Base-by-base conservation (phyloP, 148 eudicot species). In the Rhododendron molle region DNA sequence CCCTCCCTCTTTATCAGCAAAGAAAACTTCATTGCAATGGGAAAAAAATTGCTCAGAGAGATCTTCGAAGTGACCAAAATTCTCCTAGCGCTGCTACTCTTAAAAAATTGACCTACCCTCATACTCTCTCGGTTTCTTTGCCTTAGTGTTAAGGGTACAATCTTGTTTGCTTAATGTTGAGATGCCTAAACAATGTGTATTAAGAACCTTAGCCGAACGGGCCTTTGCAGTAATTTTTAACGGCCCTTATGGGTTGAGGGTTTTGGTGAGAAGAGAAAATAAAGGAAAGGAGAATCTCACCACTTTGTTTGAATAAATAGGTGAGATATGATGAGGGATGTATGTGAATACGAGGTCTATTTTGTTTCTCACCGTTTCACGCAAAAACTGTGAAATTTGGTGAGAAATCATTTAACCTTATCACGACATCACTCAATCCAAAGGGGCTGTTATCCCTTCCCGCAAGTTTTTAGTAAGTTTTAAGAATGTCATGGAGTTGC, bases 131-230 rank as follows among this genome's bases (percentile, higher is more conserved):
- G 52, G 12, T 12, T 32, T 72, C 38, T 60, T 62, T 62, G 69
- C 26, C 28, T 1, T 2, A 23, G 69, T 23, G 28, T 36, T 6
- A 34, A 73, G 78, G 80, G 52, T 77, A n/a, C 16, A 38, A 9
- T 78, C 16, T 78, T 44, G 54, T 78, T 78, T 44, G 81, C 30
- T 78, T 14, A 78, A 44, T 78, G 28, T 43, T 77, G 79, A 76
- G 79, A 23, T 76, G 26, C 38, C 50, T 76, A 21, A 40, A 40
- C 49, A 43, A 21, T 76, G 28, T n/a, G 28, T 60, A 60, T 54
- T 40, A 40, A 40, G 7, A 40, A 40, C 44, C 44, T 6, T 40
- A 40, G 44, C 44, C 44, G 8, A 40, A 6, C 44, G 44, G 44
- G 44, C 0, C 7, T 40, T 58, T 1, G 65, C 26, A 8, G 71